Percentiles rank a stretch among this genome's conserved stretches.
Conservation (phyloP, 345 rosid species). For the Gossypium bickii region DNA sequence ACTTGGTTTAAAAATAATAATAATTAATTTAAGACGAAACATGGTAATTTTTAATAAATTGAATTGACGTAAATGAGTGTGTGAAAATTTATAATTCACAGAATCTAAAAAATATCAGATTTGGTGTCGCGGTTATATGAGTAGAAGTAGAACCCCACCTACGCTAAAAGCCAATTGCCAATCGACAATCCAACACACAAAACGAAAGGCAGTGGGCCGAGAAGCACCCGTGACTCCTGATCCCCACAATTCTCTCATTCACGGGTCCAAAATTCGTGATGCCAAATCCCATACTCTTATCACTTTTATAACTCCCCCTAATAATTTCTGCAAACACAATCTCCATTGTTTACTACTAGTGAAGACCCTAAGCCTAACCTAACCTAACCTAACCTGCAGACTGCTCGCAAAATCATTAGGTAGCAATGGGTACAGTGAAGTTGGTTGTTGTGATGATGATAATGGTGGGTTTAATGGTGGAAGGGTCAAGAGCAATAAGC, state of each 20-base stretch:
- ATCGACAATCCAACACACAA: background rate
- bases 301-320: background rate
- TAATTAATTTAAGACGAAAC: too few relatives aligned
- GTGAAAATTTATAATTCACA: too few relatives aligned
- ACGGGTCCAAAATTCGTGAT: conserved; percentile 26
- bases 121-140: too few relatives aligned
- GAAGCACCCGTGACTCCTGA: conserved; percentile 22
- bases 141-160: too few relatives aligned
- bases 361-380: too few relatives aligned
- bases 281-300: background rate
- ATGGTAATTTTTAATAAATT: too few relatives aligned
- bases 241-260: conserved; percentile 30
- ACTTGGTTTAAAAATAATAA: too few relatives aligned
- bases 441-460: conserved; percentile 10
- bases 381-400: background rate
- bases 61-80: too few relatives aligned
- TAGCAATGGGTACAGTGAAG: background rate
- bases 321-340: background rate
- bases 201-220: background rate
- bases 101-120: too few relatives aligned
- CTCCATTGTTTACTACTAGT: background rate
- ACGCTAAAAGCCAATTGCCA: too few relatives aligned
- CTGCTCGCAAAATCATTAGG: background rate
- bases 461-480: conserved; percentile 1
- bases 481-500: conserved; percentile 26